Evolutionary conservation across 345 rosid species (phyloP), one percentile per base, ranked within the genome.

Genomic region (Carallia brachiata): DNA sequence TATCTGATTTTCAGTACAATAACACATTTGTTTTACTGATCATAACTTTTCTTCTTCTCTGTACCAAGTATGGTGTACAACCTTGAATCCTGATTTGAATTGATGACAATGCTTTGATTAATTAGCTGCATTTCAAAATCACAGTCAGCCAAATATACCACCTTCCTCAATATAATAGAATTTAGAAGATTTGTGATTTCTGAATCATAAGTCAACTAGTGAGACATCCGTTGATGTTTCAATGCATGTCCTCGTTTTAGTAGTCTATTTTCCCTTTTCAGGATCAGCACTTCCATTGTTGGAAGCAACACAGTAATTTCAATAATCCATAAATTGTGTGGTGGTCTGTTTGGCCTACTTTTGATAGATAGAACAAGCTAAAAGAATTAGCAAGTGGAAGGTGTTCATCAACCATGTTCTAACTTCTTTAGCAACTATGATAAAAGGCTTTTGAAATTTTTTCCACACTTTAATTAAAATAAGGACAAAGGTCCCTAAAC

Each of bases 261-360:
- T 60, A n/a, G 55, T 63, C 18, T 18, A n/a, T 55, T 55, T 7
- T n/a, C 13, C 59, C 19, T 56, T 40, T 23, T 8, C 5, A 69
- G 58, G 36, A 32, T 63, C 27, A 37, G 57, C 23, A 61, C 39
- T 23, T 39, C 34, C 60, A 37, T 44, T 12, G 56, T 32, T 34
- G 61, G 31, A 37, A 69, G 55, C 69, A 61, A 65, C 30, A 62
- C 48, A 32, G 44, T 40, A 52, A 50, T 63, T 58, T 69, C 50
- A 12, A 12, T 12, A 12, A 44, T 44, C 15, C 50, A 10, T 54
- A 66, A 48, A 61, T 34, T 66, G 63, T 69, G 10, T 44, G 1
- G 50, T 2, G 50, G 36, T 13, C 57, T 71, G 71, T 72, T 79
- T 44, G 58, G 52, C 82, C 82, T 75, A 75, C 77, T 76, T 55